Evolutionary conservation across 2,329 filamentous ascomycete genomes (phyloP).

Genomic region (Trichoderma asperellum): DNA sequence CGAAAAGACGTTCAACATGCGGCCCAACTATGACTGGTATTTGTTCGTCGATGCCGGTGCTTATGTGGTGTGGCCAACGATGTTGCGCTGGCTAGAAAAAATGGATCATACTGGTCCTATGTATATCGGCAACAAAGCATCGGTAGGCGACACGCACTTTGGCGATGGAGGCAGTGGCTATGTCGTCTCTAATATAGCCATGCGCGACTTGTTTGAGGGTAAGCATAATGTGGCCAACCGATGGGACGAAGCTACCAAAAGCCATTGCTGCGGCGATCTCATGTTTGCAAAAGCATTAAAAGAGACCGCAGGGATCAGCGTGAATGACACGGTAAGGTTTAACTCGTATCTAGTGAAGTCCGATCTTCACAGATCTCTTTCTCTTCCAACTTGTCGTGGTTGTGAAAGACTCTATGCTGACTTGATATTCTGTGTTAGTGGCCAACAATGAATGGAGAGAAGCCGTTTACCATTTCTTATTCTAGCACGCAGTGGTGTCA

Average conservation of each 20-base stretch:
- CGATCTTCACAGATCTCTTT: not conserved
- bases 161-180: slow-evolving; percentile 63
- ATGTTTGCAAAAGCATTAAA: slow-evolving; percentile 53
- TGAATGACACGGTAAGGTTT: slow-evolving; percentile 49
- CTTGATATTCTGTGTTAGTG: slow-evolving; percentile 40
- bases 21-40: slow-evolving; percentile 61
- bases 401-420: not conserved
- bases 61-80: slow-evolving; percentile 58
- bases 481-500: slow-evolving; percentile 57
- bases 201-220: slow-evolving; percentile 51
- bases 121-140: slow-evolving; percentile 56
- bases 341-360: not conserved
- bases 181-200: slow-evolving; percentile 55
- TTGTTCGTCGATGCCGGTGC: slow-evolving; percentile 63
- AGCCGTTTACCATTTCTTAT: slow-evolving; percentile 55
- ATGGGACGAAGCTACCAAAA: slow-evolving; percentile 49
- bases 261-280: slow-evolving; percentile 57
- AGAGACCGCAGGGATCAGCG: slow-evolving; percentile 46
- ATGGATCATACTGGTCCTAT: slow-evolving; percentile 49
- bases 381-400: not conserved
- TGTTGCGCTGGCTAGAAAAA: slow-evolving; percentile 52
- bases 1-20: slow-evolving; percentile 55
- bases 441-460: slow-evolving; percentile 61
- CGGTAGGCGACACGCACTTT: slow-evolving; percentile 50
- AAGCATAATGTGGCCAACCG: slow-evolving; percentile 50